Base-by-base conservation (phyloP, 2,329 filamentous ascomycete species). In the Zasmidium angulare region DNA sequence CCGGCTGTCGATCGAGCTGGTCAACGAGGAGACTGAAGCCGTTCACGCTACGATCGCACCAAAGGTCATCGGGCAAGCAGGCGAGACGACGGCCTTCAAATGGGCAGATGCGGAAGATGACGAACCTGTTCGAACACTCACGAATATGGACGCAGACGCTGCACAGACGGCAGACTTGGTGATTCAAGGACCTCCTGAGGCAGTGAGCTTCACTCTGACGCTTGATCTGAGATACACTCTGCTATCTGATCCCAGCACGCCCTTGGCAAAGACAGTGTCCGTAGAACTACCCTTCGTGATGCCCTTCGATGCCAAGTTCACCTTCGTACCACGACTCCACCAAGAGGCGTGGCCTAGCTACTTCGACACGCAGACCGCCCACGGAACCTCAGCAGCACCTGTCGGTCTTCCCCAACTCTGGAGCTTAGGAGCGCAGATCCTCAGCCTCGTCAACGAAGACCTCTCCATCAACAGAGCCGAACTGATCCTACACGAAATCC, bases 231-330 rank as follows among this genome's bases (percentile, higher is more conserved):
- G 86, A 6, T 99, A 99, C 72, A 86, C 89, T 68, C 81, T 98
- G 1, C 79, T 87, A 2, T 89, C 90, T 4, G 93, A 98, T 71
- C 79, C 86, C 0, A 88, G 89, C 53, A 96, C 92, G 1, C 87
- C 89, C 1, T 89, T 98, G 43, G 86, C 87, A 40, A 93, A 96
- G 74, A 85, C 83, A 1, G 77, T 89, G 21, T 81, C 85, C 1
- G 82, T 89, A 43, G 86, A 88, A 55, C 74, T 98, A 3, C 84
- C 86, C 40, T 83, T 97, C 56, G 86, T 91, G 55, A 88, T 86
- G 52, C 91, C 93, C 0, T 98, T 99, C 68, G 92, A 96, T 76
- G 90, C 92, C 17, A 95, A 90, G 69, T 97, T 96, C 73, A 91
- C 96, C 63, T 86, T 98, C 62, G 82, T 88, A 12, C 92, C 95